phyloP scores from a whole-genome alignment of 768 basidiomycete genomes.

The Mrakia hoshinonis region DNA sequence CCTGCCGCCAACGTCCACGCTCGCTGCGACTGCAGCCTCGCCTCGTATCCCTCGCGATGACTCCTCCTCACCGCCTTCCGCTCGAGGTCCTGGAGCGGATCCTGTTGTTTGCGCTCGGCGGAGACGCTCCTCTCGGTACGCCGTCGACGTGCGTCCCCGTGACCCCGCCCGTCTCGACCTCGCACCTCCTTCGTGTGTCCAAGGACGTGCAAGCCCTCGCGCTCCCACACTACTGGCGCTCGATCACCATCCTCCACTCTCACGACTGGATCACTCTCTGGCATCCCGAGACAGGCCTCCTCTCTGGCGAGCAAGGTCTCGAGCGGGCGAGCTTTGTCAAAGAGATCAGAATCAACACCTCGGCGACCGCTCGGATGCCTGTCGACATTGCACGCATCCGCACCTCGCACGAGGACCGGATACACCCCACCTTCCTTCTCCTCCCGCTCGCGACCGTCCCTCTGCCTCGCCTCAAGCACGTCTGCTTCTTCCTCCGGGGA shows the following conservation, averaged over 20 bases:
- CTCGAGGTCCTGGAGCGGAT: no score
- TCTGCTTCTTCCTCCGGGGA: slow-evolving; percentile 9
- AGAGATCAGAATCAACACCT: not conserved
- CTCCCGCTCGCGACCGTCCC: not conserved
- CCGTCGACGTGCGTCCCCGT: no score
- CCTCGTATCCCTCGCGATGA: no score
- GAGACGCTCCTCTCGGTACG: no score
- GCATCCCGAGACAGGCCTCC: not conserved
- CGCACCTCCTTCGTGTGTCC: not conserved
- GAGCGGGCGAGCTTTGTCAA: not conserved
- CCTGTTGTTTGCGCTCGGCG: no score
- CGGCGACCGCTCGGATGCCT: not conserved
- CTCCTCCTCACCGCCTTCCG: no score
- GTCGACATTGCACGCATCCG: not conserved
- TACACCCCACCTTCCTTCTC: not conserved
- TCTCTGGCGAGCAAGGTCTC: not conserved
- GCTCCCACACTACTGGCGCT: not conserved
- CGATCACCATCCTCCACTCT: not conserved
- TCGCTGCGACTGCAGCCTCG: no score
- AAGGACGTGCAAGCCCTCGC: not conserved
- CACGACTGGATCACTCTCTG: not conserved
- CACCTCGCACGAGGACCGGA: not conserved
- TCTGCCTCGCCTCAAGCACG: not conserved
- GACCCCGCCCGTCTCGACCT: not conserved
- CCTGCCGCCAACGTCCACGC: no score